Conservation (phyloP, 179 eudicot species). For the Heliamphora pulchella region DNA sequence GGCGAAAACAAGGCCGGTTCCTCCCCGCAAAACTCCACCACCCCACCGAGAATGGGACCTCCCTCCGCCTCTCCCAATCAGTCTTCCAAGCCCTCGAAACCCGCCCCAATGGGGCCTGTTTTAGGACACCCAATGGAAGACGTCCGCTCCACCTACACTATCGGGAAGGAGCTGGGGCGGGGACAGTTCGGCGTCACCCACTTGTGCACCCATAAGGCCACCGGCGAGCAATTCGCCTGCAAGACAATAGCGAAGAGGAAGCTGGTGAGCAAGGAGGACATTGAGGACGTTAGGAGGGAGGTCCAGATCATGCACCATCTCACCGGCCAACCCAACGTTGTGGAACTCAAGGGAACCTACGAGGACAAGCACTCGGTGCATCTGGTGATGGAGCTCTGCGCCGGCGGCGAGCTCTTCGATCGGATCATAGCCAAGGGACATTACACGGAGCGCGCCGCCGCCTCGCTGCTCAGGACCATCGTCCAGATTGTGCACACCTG, state of each 20-base stretch:
- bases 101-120: constrained; percentile 27
- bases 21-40: constrained; percentile 17
- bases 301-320: constrained; percentile 42
- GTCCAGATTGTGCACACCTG: constrained; percentile 42
- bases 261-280: constrained; percentile 32
- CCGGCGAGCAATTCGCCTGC: constrained; percentile 37
- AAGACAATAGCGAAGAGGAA: constrained; percentile 45
- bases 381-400: constrained; percentile 43
- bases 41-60: constrained; percentile 15
- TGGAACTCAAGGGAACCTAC: constrained; percentile 38
- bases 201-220: constrained; percentile 27
- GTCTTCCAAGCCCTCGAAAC: constrained; percentile 13
- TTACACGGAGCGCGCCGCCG: constrained; percentile 39
- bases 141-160: constrained; percentile 17
- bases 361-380: constrained; percentile 44
- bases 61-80: constrained; percentile 20
- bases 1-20: background rate
- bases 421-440: constrained; percentile 41
- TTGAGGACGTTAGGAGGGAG: constrained; percentile 41
- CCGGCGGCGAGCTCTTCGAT: constrained; percentile 44
- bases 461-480: constrained; percentile 35
- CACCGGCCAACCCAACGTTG: constrained; percentile 38
- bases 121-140: constrained; percentile 42
- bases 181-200: constrained; percentile 38
- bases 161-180: constrained; percentile 37